Evolutionary conservation across 2,329 filamentous ascomycete species (phyloP), one percentile per base, ranked within the genome.

Genomic region (Ophiostoma angusticollis): DNA sequence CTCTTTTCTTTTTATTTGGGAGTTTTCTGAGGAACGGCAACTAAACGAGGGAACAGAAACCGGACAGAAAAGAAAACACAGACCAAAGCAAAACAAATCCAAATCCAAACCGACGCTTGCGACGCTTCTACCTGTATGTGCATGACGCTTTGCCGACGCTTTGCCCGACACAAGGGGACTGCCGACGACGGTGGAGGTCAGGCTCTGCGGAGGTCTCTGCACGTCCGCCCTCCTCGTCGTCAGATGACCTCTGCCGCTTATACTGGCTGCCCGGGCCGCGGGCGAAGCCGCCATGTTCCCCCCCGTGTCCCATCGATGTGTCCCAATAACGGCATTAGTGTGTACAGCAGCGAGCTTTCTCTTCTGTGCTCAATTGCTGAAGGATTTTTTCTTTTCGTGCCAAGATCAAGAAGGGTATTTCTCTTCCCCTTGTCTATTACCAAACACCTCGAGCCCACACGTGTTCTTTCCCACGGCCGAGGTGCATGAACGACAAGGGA

Each of bases 401-500:
- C 68, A 62, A 72, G 61, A 72, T 57, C 48, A 52, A 65, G 50
- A 38, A 40, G 37, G n/a, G n/a, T n/a, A n/a, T 29, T 17, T 51
- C 51, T 42, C 32, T 25, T 40, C 36, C 49, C 56, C 64, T 64
- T 59, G 59, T 61, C 59, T 62, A 71, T 71, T 72, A 72, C 68
- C 68, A 72, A 72, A 70, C 68, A 69, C 67, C 62, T 61, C 54
- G 62, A 37, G 37, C 54, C 50, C 45, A 41, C 37, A 41, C n/a
- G 29, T 37, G 34, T 42, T 47, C 47, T 13, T 24, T 49, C 57
- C 44, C 58, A 58, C 57, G 62, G 58, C 57, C 52, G 46, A 55
- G 68, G 67, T 70, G 68, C 65, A 72, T 72, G 68, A 70, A 72
- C 63, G 63, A 63, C 54, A 54, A 62, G 64, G 59, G 49, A 72